Conservation (phyloP, 1,139 yeast genomes). For the Suhomyces guaymorum region DNA sequence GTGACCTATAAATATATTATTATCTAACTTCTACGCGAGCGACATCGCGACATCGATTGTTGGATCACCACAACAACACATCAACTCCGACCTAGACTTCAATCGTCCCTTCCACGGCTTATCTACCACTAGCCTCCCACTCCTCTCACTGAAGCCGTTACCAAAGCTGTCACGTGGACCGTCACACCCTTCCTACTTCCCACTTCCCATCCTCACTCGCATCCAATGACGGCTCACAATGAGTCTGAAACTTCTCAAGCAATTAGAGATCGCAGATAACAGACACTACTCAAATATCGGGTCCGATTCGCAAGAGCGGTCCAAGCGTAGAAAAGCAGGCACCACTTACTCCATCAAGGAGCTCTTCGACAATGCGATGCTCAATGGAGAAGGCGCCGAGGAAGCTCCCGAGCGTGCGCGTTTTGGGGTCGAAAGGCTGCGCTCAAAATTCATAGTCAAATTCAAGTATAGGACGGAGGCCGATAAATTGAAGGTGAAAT, state of each 20-base stretch:
- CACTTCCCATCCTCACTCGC: too few species aligned
- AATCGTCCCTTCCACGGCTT: too few species aligned
- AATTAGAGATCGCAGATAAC: constrained; percentile 30
- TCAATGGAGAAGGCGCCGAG: constrained; percentile 1
- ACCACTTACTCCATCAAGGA: constrained; percentile 18
- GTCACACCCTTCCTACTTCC: too few species aligned
- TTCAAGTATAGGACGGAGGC: constrained; percentile 3
- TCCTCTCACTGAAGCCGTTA: background rate
- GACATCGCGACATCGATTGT: too few species aligned
- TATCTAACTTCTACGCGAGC: too few species aligned
- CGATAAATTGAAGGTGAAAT: too few species aligned
- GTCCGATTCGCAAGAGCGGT: constrained; percentile 21
- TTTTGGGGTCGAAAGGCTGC: background rate
- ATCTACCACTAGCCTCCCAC: too few species aligned
- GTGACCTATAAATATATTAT: too few species aligned
- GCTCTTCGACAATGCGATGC: constrained; percentile 15
- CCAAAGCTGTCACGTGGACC: too few species aligned
- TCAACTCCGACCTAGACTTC: too few species aligned
- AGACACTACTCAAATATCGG: constrained; percentile 25
- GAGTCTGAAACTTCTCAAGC: constrained; percentile 28
- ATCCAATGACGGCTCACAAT: constrained; percentile 12
- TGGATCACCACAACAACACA: too few species aligned
- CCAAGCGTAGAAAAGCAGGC: constrained; percentile 18
- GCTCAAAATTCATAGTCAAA: constrained; percentile 4
- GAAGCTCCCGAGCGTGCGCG: constrained; percentile 1